A percentile compares a stretch with the other conserved stretches of the same genome.
Conservation (phyloP, 495 filamentous ascomycete species). For the Friedmanniomyces simplex region DNA sequence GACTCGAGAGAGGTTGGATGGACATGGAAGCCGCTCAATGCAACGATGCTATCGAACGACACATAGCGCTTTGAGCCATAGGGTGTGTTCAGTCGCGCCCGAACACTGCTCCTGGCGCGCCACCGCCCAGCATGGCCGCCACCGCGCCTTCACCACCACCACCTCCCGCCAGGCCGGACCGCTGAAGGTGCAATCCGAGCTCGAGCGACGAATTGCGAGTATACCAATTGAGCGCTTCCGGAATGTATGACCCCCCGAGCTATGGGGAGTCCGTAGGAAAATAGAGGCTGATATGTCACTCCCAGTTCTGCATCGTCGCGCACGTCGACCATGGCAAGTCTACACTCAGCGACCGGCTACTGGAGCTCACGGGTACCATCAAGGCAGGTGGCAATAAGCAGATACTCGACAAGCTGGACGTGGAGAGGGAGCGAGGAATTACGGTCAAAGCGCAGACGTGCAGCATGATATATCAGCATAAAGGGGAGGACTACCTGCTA, state of each 20-base stretch:
- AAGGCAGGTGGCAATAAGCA: constrained; percentile 81
- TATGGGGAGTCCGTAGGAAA: neutral
- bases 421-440: constrained; percentile 90
- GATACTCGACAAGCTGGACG: constrained; percentile 91
- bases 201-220: constrained; percentile 71
- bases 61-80: constrained; percentile 6
- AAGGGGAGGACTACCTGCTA: constrained; percentile 79
- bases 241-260: constrained; percentile 37
- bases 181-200: constrained; percentile 33
- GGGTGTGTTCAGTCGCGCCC: neutral
- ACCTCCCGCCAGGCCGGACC: constrained; percentile 27
- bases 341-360: constrained; percentile 80
- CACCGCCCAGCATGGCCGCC: neutral
- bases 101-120: neutral
- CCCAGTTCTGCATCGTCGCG: constrained; percentile 81
- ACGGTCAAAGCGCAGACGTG: constrained; percentile 99
- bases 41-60: constrained; percentile 23
- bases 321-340: constrained; percentile 99
- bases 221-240: constrained; percentile 89
- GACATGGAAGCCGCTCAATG: constrained; percentile 27
- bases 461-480: constrained; percentile 85
- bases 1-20: neutral
- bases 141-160: constrained; percentile 33
- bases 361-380: constrained; percentile 94
- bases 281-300: neutral